Evolutionary conservation across 495 filamentous ascomycete species (phyloP).

Genomic region (Aspergillus cristatus): DNA sequence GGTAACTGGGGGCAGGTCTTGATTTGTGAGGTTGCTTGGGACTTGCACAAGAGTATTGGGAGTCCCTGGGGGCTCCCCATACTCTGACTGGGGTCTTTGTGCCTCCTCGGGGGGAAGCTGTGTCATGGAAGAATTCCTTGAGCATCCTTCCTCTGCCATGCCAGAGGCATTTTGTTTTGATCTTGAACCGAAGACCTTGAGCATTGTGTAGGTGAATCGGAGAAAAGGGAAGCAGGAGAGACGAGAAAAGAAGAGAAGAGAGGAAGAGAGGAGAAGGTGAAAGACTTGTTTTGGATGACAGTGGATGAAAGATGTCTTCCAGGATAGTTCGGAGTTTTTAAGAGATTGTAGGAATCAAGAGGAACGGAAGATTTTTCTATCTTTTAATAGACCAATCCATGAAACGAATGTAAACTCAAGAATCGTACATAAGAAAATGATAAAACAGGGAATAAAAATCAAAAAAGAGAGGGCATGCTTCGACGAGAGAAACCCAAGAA

Average conservation of each 20-base stretch:
- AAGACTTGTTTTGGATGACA: no score
- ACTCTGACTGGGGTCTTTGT: conserved; percentile 1
- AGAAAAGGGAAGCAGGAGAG: no score
- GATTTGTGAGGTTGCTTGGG: conserved; percentile 23
- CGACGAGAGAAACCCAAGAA: neutral
- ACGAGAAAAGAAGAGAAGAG: no score
- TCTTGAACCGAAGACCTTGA: conserved; percentile 1
- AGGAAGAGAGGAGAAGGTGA: no score
- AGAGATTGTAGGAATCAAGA: no score
- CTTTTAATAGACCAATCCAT: no score
- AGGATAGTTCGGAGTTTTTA: no score
- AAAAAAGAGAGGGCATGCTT: neutral
- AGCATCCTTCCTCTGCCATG: conserved; percentile 4
- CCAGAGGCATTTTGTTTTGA: neutral
- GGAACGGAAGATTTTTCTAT: no score
- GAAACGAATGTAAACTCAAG: neutral
- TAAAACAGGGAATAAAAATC: neutral
- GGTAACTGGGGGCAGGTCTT: conserved; percentile 22
- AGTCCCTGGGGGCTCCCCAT: conserved; percentile 2
- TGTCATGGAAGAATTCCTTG: conserved; percentile 3
- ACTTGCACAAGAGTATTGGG: conserved; percentile 7
- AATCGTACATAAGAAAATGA: neutral
- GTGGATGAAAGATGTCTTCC: no score
- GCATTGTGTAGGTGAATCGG: neutral
- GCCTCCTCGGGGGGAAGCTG: conserved; percentile 3